These are phyloP conservation scores for Polysphondylium violaceum DNA, from an alignment of 78 protist species.

Conservation along the genomic window DNA sequence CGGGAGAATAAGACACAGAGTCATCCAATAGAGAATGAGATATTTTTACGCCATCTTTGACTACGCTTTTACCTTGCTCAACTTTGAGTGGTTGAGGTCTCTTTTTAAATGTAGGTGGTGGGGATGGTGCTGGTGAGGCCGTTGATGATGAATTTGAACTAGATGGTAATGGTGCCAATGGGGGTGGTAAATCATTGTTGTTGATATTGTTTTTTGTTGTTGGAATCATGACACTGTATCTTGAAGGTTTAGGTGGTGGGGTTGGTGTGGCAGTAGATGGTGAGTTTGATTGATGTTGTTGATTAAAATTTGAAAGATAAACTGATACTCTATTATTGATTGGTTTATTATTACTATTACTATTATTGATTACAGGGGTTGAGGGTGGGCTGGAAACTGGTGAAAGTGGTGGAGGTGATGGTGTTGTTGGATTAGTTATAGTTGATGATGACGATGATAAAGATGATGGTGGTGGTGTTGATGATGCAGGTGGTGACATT, in stretches of 20 bases:
- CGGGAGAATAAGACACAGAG: not conserved
- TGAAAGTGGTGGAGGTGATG: not conserved
- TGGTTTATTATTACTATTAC: slow-evolving; percentile 11
- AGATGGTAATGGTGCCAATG: slow-evolving; percentile 15
- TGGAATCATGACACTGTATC: not conserved
- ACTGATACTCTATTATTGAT: slow-evolving; percentile 38
- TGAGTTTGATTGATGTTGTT: not conserved
- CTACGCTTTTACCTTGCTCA: not conserved
- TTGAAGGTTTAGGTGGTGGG: slow-evolving; percentile 2
- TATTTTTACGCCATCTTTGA: not conserved
- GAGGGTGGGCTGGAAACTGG: not conserved
- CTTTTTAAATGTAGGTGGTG: not conserved
- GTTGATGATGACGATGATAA: not conserved
- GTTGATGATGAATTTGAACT: not conserved
- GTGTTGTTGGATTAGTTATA: not conserved
- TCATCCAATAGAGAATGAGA: not conserved
- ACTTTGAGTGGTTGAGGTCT: not conserved
- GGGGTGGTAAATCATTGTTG: slow-evolving; percentile 26
- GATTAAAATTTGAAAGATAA: slow-evolving; percentile 11
- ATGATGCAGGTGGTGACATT: not conserved
- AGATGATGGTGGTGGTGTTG: not conserved
- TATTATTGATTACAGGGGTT: not conserved
- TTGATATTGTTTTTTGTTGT: not conserved
- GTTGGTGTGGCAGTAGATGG: not conserved
- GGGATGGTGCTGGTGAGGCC: not conserved